phyloP scores from a whole-genome alignment of 371 early-diverging fungal species.

The Mortierella sp. region DNA sequence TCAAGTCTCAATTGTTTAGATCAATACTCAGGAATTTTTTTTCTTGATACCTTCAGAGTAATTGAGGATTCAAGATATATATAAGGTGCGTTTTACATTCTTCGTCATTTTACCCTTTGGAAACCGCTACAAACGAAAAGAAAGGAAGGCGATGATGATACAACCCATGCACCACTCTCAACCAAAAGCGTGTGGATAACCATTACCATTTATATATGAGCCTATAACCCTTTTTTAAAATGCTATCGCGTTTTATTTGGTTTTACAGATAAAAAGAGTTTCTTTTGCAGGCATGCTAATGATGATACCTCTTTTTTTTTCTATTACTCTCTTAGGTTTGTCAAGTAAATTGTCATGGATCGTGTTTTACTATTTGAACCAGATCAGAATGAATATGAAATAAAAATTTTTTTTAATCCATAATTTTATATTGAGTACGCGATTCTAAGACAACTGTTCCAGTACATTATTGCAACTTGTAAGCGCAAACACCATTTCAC shows the following conservation, averaged over 20 bases:
- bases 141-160: conserved; percentile 44
- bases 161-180: conserved; percentile 60
- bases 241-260: not conserved
- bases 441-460: no score
- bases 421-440: no score
- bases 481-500: no score
- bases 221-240: conserved; percentile 14
- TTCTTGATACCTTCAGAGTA: not conserved
- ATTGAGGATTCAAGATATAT: not conserved
- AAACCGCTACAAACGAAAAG: not conserved
- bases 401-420: no score
- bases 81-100: not conserved
- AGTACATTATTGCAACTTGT: no score
- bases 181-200: conserved; percentile 60
- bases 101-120: no score
- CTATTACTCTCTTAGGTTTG: conserved; percentile 11
- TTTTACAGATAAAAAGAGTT: not conserved
- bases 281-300: conserved; percentile 32
- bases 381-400: no score
- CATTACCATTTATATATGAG: conserved; percentile 55
- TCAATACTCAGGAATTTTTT: not conserved
- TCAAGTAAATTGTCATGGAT: no score
- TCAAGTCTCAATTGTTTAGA: not conserved
- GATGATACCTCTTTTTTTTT: not conserved
- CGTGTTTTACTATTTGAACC: no score